These are phyloP conservation scores for Lasiodiplodia hormozganensis DNA, from an alignment of 2,329 filamentous ascomycete genomes.

Conservation along the genomic window DNA sequence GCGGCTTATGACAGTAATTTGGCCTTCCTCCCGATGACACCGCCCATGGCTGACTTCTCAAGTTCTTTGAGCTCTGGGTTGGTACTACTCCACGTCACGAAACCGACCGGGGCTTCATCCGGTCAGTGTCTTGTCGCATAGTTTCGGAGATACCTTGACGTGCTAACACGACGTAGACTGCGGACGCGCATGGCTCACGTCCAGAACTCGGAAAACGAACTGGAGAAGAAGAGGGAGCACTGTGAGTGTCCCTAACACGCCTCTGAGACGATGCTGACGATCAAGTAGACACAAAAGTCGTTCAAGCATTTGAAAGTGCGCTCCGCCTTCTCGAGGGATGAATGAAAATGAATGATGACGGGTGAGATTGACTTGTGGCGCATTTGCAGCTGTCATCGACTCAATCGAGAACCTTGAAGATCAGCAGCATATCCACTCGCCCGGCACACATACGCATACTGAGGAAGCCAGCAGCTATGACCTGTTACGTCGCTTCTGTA, in stretches of 20 bases:
- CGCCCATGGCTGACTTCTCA: constrained; percentile 55
- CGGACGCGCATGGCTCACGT: constrained; percentile 81
- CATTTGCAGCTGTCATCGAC: constrained; percentile 3
- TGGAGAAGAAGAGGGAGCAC: constrained; percentile 79
- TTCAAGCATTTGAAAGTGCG: constrained; percentile 58
- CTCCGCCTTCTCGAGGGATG: constrained; percentile 50
- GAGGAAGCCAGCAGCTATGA: not conserved
- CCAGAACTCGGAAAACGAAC: constrained; percentile 71
- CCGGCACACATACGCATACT: not conserved
- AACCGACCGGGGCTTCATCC: constrained; percentile 76
- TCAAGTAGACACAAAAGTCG: constrained; percentile 52
- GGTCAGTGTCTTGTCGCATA: constrained; percentile 56
- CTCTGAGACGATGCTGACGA: not conserved
- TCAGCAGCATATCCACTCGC: not conserved
- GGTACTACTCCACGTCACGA: constrained; percentile 74
- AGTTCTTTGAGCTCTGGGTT: constrained; percentile 86
- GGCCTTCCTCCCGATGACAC: not conserved
- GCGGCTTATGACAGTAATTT: constrained; percentile 47
- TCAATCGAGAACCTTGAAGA: not conserved
- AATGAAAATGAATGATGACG: not conserved
- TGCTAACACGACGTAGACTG: constrained; percentile 58
- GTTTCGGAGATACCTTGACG: not conserved
- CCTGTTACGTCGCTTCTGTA: not conserved
- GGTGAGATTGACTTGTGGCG: not conserved
- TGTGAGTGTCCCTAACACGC: constrained; percentile 64